Evolutionary conservation across 2,329 filamentous ascomycete species (phyloP), one percentile per base, ranked within the genome.

Genomic region (Botrytis squamosa): DNA sequence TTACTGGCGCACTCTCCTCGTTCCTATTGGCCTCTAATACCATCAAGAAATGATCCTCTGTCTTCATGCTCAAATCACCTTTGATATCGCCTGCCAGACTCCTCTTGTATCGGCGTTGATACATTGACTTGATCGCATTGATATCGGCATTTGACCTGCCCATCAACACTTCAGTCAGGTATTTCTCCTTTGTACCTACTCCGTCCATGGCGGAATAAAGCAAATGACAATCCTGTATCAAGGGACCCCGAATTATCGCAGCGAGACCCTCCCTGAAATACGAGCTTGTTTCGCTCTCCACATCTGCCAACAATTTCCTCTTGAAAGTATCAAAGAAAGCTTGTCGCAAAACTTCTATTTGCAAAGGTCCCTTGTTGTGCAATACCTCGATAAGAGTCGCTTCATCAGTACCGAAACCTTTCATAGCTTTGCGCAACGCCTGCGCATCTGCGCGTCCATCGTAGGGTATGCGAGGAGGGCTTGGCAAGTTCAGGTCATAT

Each of bases 321-420:
- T 86, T 85, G 82, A 91, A 87, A 75, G 86, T 84, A 74, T 89
- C 84, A 67, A 89, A 84, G 84, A 92, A 98, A 4, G 91, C 87
- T 12, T 86, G 82, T 73, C 90, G 89, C 70, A 97, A 85, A 14
- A 88, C 85, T 66, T 91, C 88, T 75, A 96, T 87, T 81, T 97
- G 93, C 7, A 94, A 85, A 1, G 95, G 92, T 76, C 97, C 93
- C 76, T 94, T 91, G 77, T 86, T 88, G 4, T 91, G 84, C 14
- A 98, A 85, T 4, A 91, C 84, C 3, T 85, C 84, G 76, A 97
- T 95, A 25, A 98, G 84, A 0, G 88, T 83, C 79, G 90, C 91
- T 82, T 98, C 95, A 79, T 98, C 90, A 0, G 95, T 98, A 49
- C 95, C 95, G 75, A 97, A 93, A 0, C 94, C 94, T 83, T 97